Percentiles rank a stretch among this genome's conserved stretches.
These are phyloP conservation scores for Gracilaria vermiculophylla DNA, from an alignment of 23 red algal species.

Conservation along the genomic window DNA sequence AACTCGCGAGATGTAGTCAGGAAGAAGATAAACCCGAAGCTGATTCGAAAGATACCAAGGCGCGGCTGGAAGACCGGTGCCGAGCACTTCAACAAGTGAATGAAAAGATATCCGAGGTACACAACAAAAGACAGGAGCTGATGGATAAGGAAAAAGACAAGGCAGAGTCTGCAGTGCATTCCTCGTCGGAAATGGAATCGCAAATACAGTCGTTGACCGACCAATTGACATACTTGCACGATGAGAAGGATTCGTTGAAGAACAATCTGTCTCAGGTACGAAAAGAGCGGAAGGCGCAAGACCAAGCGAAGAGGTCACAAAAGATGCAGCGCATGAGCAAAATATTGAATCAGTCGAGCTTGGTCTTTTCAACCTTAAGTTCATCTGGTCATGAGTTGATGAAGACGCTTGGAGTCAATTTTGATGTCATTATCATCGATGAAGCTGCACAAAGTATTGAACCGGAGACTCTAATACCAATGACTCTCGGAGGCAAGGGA, in stretches of 20 bases:
- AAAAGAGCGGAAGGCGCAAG: constrained; percentile 3
- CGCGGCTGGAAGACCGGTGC: background rate
- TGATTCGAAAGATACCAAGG: background rate
- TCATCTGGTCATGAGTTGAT: constrained; percentile 65
- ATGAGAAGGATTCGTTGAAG: constrained; percentile 19
- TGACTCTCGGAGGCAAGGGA: constrained; percentile 4
- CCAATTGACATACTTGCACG: constrained; percentile 11
- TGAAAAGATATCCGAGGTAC: constrained; percentile 8
- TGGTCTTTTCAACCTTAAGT: constrained; percentile 77
- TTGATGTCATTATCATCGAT: constrained; percentile 85
- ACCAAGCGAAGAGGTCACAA: background rate
- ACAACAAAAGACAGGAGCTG: background rate
- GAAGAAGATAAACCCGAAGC: background rate
- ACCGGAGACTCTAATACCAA: constrained; percentile 74
- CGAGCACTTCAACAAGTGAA: constrained; percentile 17
- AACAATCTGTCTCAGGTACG: background rate
- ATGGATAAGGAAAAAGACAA: background rate
- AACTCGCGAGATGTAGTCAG: background rate
- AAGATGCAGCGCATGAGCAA: constrained; percentile 23
- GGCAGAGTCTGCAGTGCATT: background rate
- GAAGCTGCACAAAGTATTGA: constrained; percentile 85
- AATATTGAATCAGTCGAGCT: constrained; percentile 40
- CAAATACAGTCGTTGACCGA: constrained; percentile 11
- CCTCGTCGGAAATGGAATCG: background rate
- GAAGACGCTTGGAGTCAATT: constrained; percentile 22